These are phyloP conservation scores for Globisporangium acanthophoron DNA, from an alignment of 352 stramenopile species.

Conservation along the genomic window DNA sequence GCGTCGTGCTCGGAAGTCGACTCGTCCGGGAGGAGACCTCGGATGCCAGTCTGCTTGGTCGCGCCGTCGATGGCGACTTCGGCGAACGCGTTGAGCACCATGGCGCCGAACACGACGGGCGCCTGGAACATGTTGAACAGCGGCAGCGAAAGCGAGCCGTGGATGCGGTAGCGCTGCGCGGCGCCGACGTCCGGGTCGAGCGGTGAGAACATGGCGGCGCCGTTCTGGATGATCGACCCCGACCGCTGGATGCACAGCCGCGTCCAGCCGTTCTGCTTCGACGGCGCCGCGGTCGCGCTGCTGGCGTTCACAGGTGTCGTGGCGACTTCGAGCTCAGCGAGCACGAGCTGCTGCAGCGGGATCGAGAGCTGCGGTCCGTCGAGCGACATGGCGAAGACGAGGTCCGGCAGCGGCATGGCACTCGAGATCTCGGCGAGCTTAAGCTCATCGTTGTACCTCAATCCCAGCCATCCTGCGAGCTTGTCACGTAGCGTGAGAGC, in stretches of 20 bases:
- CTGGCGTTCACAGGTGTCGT: not conserved
- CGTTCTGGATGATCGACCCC: conserved; percentile 47
- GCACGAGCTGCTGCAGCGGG: conserved; percentile 37
- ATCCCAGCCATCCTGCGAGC: conserved; percentile 46
- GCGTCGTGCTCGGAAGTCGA: not conserved
- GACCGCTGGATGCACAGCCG: conserved; percentile 52
- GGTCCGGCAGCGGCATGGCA: conserved; percentile 19
- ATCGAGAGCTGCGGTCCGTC: conserved; percentile 21
- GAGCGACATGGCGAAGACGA: conserved; percentile 46
- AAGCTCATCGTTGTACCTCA: conserved; percentile 35
- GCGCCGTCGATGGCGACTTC: conserved; percentile 37
- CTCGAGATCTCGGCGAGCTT: conserved; percentile 38
- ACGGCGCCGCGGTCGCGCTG: conserved; percentile 6
- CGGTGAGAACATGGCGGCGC: conserved; percentile 36
- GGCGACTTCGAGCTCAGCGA: conserved; percentile 23
- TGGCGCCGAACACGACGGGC: conserved; percentile 53
- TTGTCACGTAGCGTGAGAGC: conserved; percentile 6
- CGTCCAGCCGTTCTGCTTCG: conserved; percentile 3
- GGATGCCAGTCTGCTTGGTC: conserved; percentile 29
- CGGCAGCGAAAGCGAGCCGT: conserved; percentile 36
- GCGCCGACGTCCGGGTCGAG: conserved; percentile 36
- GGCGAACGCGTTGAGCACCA: conserved; percentile 42
- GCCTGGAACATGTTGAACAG: conserved; percentile 69
- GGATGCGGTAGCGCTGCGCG: conserved; percentile 41
- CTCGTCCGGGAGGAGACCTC: not conserved